phyloP scores from a whole-genome alignment of 116 monocot species.

The Phalaenopsis hybrid region DNA sequence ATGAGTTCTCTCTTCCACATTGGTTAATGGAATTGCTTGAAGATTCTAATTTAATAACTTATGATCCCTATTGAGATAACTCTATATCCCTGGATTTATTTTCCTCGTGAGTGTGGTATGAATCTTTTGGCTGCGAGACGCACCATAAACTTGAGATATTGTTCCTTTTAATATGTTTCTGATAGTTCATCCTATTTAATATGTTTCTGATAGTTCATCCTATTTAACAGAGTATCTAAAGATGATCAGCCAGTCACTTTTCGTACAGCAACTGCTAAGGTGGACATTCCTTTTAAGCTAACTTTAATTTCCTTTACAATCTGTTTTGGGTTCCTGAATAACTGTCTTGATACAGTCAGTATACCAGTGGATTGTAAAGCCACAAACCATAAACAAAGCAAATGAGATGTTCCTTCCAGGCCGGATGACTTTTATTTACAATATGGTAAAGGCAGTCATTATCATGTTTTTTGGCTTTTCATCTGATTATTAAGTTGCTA shows the following conservation, averaged over 20 bases:
- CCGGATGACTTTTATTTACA: conserved; percentile 88
- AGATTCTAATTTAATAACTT: too few relatives aligned
- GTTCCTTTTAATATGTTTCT: background rate
- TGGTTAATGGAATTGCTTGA: too few relatives aligned
- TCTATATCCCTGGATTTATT: too few relatives aligned
- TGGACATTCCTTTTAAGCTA: conserved; percentile 11
- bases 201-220: background rate
- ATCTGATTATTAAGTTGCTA: background rate
- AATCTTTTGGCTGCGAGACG: background rate
- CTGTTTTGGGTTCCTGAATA: background rate
- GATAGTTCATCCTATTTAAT: background rate
- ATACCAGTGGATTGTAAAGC: conserved; percentile 97
- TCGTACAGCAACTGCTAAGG: conserved; percentile 92
- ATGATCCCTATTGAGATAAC: too few relatives aligned
- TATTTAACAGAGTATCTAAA: conserved; percentile 38
- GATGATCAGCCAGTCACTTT: conserved; percentile 82
- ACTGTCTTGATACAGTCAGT: conserved; percentile 54
- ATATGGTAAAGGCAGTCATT: conserved; percentile 51
- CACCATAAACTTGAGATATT: background rate
- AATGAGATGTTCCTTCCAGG: conserved; percentile 99
- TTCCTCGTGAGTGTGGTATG: too few relatives aligned
- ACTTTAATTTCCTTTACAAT: background rate
- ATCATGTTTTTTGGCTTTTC: background rate
- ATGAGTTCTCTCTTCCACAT: too few relatives aligned
- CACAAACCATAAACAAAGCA: conserved; percentile 55